These are phyloP conservation scores for Kodamaea kakaduensis DNA, from an alignment of 805 yeast species.

Conservation along the genomic window DNA sequence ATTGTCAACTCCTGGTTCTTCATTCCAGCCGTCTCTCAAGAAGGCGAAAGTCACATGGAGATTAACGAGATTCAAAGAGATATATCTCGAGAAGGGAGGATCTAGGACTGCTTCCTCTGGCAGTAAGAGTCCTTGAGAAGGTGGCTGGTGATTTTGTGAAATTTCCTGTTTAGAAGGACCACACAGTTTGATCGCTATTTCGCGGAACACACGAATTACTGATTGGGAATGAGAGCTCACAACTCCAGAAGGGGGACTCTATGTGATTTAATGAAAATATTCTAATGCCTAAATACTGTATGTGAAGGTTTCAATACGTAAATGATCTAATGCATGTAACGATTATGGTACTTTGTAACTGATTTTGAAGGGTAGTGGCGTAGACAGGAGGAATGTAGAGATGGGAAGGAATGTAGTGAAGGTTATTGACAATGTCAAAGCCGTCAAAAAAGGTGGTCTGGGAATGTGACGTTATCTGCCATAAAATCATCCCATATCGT, in stretches of 20 bases:
- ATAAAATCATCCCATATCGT: neutral
- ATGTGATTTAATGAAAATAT: neutral
- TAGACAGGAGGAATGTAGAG: no score
- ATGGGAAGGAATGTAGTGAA: no score
- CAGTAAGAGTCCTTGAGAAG: no score
- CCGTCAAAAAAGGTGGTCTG: no score
- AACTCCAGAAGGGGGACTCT: neutral
- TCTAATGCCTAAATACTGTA: no score
- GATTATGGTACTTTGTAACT: no score
- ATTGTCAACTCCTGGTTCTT: conserved; percentile 4
- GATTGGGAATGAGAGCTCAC: neutral
- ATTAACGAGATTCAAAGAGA: conserved; percentile 2
- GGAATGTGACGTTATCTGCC: no score
- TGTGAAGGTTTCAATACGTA: no score
- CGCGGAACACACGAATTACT: neutral
- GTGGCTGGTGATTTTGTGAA: conserved; percentile 1
- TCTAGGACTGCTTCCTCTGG: neutral
- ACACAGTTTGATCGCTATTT: neutral
- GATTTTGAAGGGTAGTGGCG: no score
- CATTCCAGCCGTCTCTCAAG: conserved; percentile 5
- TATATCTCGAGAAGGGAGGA: conserved; percentile 2
- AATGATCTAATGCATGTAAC: no score
- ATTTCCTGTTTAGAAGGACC: neutral
- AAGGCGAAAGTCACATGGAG: conserved; percentile 4
- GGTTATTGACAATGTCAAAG: no score